A percentile compares a stretch with the other conserved stretches of the same genome.
Conservation (phyloP, 208 protist genomes). For the Acanthamoeba lugdunensis region DNA sequence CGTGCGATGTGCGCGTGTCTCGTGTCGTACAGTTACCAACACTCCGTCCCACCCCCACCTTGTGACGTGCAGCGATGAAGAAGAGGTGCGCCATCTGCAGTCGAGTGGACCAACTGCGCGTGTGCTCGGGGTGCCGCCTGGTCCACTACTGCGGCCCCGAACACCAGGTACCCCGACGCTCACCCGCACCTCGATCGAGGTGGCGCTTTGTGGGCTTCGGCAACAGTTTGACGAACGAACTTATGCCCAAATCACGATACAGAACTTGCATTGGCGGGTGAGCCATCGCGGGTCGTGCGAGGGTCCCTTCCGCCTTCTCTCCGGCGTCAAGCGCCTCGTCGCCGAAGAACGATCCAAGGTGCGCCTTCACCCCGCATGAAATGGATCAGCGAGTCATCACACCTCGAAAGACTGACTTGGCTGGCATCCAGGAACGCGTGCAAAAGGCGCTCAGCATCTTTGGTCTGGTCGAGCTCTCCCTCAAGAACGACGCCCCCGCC, state of each 20-base stretch:
- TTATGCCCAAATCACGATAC: neutral
- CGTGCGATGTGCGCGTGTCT: neutral
- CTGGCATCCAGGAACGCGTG: neutral
- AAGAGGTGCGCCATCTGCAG: conserved; percentile 9
- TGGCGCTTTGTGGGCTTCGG: neutral
- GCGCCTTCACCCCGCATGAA: neutral
- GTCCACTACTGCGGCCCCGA: conserved; percentile 5
- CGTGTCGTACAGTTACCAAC: neutral
- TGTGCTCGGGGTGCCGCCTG: conserved; percentile 6
- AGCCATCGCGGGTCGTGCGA: neutral
- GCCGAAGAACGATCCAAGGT: neutral
- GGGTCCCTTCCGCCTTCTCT: conserved; percentile 10
- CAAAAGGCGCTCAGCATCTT: conserved; percentile 20
- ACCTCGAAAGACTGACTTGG: neutral
- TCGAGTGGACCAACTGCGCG: neutral
- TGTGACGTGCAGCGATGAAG: neutral
- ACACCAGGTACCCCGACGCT: neutral
- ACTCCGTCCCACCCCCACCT: neutral
- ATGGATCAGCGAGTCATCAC: neutral
- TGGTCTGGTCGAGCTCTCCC: neutral
- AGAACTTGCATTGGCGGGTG: neutral
- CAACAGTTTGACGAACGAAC: too few species aligned
- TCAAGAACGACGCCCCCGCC: neutral
- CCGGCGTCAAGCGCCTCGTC: neutral
- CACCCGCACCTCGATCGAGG: neutral